Conservation (phyloP, 768 basidiomycete genomes). For the Lepiota venenata region DNA sequence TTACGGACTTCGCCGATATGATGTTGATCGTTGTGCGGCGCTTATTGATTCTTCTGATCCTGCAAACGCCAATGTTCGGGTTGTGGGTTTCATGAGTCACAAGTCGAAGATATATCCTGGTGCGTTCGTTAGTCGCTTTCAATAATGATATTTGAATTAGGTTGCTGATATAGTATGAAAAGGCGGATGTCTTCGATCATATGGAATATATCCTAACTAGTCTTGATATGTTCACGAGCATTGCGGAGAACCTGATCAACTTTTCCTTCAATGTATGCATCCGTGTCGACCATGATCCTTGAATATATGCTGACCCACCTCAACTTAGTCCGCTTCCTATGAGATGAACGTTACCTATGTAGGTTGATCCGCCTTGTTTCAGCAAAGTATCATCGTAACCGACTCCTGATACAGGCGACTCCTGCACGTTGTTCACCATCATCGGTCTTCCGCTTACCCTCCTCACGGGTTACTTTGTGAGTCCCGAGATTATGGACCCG, state of each 20-base stretch:
- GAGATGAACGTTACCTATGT: constrained; percentile 79
- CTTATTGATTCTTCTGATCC: constrained; percentile 45
- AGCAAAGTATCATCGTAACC: background rate
- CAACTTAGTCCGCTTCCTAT: constrained; percentile 59
- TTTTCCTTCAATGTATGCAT: constrained; percentile 69
- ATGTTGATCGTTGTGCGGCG: constrained; percentile 63
- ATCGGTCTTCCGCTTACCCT: constrained; percentile 70
- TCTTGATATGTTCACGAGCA: constrained; percentile 70
- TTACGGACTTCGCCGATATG: constrained; percentile 66
- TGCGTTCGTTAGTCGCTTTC: constrained; percentile 25
- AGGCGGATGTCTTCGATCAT: constrained; percentile 77
- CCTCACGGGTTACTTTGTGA: constrained; percentile 63
- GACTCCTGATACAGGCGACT: constrained; percentile 43
- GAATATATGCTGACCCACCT: background rate
- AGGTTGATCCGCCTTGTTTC: constrained; percentile 15
- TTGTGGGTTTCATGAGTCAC: constrained; percentile 63
- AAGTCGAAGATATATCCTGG: constrained; percentile 68
- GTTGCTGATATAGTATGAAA: background rate
- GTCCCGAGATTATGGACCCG: constrained; percentile 2
- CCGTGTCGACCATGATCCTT: background rate
- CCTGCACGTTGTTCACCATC: constrained; percentile 64
- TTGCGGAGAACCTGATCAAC: constrained; percentile 68
- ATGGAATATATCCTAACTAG: constrained; percentile 69
- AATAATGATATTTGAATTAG: background rate
- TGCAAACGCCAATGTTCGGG: constrained; percentile 31